Percentiles rank a stretch among this genome's conserved stretches.
Evolutionary conservation across 2,329 filamentous ascomycete species (phyloP).

Genomic region (Ramichloridium luteum): DNA sequence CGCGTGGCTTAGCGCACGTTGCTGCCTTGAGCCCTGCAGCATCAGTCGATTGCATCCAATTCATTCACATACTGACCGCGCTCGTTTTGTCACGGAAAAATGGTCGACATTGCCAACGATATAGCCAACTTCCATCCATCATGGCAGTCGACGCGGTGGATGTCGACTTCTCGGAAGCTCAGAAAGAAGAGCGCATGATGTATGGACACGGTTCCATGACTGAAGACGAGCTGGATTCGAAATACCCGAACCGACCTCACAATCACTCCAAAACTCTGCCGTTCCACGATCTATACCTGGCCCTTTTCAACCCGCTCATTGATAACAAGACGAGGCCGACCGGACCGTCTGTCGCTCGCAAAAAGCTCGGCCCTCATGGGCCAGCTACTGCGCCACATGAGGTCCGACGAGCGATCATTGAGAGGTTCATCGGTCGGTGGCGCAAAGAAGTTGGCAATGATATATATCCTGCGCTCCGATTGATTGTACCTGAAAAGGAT

Average conservation of each 20-base stretch:
- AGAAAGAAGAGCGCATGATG: slow-evolving; percentile 37
- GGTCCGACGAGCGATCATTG: slow-evolving; percentile 65
- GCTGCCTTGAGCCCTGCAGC: too few species aligned
- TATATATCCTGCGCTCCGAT: slow-evolving; percentile 81
- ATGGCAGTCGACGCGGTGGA: slow-evolving; percentile 22
- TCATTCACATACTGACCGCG: too few species aligned
- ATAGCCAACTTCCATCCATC: too few species aligned
- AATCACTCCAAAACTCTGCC: slow-evolving; percentile 69
- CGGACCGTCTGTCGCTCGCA: slow-evolving; percentile 41
- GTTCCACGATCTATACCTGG: slow-evolving; percentile 66
- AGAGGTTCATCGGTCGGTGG: slow-evolving; percentile 78
- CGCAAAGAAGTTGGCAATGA: slow-evolving; percentile 78
- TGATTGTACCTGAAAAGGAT: slow-evolving; percentile 89
- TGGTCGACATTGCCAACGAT: too few species aligned
- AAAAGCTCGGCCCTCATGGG: slow-evolving; percentile 50
- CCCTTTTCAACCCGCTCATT: slow-evolving; percentile 68
- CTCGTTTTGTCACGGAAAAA: too few species aligned
- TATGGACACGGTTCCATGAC: slow-evolving; percentile 34
- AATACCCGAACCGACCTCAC: slow-evolving; percentile 67
- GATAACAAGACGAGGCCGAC: slow-evolving; percentile 65
- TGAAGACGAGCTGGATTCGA: slow-evolving; percentile 39
- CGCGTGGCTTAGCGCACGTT: too few species aligned
- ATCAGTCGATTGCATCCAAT: too few species aligned
- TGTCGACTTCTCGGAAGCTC: slow-evolving; percentile 32
- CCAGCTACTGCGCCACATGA: slow-evolving; percentile 50